These are phyloP conservation scores for Dictyostelium intermedium DNA, from an alignment of 78 protist species.

Conservation along the genomic window DNA sequence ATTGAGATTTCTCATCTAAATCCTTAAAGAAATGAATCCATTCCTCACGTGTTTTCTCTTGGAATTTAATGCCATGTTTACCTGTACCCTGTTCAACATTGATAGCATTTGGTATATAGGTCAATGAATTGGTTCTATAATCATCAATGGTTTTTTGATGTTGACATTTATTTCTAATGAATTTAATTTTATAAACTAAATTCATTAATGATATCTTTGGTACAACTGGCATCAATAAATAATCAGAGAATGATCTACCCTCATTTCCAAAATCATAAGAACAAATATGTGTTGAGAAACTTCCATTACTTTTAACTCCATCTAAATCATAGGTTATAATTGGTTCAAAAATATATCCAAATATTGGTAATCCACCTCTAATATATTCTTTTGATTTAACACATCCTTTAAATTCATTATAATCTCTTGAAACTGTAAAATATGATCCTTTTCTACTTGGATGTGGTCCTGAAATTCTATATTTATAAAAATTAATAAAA, in stretches of 20 bases:
- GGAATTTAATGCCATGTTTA: not conserved
- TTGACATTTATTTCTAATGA: not conserved
- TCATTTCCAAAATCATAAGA: conserved; percentile 33
- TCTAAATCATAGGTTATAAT: not conserved
- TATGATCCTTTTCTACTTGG: conserved; percentile 43
- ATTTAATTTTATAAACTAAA: conserved; percentile 19
- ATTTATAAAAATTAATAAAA: not conserved
- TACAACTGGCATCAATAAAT: conserved; percentile 18
- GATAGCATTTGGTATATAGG: not conserved
- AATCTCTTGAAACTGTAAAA: conserved; percentile 15
- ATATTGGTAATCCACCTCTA: conserved; percentile 6
- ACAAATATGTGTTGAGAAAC: conserved; percentile 28
- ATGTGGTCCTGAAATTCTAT: conserved; percentile 56
- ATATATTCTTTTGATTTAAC: not conserved
- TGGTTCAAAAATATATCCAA: conserved; percentile 51
- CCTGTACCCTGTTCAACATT: not conserved
- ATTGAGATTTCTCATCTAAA: not conserved
- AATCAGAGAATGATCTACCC: conserved; percentile 5
- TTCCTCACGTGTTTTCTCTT: not conserved
- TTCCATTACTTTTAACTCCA: not conserved
- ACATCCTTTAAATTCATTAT: not conserved
- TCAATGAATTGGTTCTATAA: not conserved
- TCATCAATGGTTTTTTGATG: not conserved
- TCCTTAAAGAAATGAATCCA: conserved; percentile 4
- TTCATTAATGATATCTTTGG: conserved; percentile 26